A percentile compares a stretch with the other conserved stretches of the same genome.
Evolutionary conservation across 192 early-diverging fungal species (phyloP).

Genomic region (Podila minutissima): DNA sequence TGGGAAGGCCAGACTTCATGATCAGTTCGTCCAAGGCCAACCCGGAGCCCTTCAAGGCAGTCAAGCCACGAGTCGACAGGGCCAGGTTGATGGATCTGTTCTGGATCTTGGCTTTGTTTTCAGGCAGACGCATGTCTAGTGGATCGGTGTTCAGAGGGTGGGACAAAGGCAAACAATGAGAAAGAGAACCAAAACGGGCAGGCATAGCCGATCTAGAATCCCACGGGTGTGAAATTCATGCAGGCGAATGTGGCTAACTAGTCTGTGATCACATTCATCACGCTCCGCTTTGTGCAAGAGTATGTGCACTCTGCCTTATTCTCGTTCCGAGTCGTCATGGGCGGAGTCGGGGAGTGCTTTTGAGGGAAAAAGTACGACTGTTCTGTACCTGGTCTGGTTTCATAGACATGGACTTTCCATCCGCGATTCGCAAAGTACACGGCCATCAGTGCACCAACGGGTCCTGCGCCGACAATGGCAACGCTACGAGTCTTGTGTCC

Average conservation of each 20-base stretch:
- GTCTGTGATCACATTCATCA: no score
- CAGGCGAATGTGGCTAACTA: no score
- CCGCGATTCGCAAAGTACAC: slow-evolving; percentile 93
- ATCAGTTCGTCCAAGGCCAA: slow-evolving; percentile 73
- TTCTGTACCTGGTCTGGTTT: slow-evolving; percentile 77
- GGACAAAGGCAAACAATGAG: neutral
- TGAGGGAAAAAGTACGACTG: no score
- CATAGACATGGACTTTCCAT: slow-evolving; percentile 90
- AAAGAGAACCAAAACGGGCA: no score
- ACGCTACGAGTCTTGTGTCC: slow-evolving; percentile 57
- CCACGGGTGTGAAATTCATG: no score
- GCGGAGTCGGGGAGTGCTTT: no score
- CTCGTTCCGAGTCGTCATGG: no score
- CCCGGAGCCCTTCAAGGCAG: slow-evolving; percentile 79
- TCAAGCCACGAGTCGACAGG: slow-evolving; percentile 86
- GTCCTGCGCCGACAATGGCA: slow-evolving; percentile 91
- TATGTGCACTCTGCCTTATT: no score
- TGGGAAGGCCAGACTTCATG: slow-evolving; percentile 80
- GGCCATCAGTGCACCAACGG: slow-evolving; percentile 88
- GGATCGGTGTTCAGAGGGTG: neutral
- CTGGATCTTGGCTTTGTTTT: slow-evolving; percentile 59
- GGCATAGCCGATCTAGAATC: no score
- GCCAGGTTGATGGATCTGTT: slow-evolving; percentile 95
- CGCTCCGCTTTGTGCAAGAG: no score
- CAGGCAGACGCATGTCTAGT: slow-evolving; percentile 70